Conservation (phyloP, 2,329 filamentous ascomycete species). For the Pseudophaeomoniella oleicola region DNA sequence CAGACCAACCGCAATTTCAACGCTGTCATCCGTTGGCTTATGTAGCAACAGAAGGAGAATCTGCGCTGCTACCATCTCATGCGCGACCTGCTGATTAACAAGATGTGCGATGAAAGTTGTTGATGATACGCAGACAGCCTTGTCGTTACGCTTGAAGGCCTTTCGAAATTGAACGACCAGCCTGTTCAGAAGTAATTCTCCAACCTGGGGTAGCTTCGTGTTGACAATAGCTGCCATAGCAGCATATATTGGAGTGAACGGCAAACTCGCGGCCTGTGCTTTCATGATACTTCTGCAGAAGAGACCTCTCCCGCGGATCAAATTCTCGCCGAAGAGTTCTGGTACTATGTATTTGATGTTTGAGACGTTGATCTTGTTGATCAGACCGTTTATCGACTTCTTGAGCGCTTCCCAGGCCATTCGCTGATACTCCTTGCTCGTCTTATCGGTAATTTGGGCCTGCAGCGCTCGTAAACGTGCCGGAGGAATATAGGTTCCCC, state of each 20-base stretch:
- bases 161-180: conserved; percentile 89
- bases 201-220: conserved; percentile 88
- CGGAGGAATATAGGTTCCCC: conserved; percentile 91
- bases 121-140: conserved; percentile 82
- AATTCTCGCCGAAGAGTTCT: conserved; percentile 87
- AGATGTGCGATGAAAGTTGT: conserved; percentile 92
- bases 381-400: conserved; percentile 95
- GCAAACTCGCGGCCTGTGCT: conserved; percentile 86
- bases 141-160: conserved; percentile 91
- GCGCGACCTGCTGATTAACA: conserved; percentile 88
- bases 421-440: conserved; percentile 90
- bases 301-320: conserved; percentile 77
- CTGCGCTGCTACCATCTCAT: conserved; percentile 86
- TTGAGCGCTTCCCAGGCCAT: conserved; percentile 99
- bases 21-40: conserved; percentile 92
- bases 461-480: conserved; percentile 81
- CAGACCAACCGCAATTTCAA: conserved; percentile 90
- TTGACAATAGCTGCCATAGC: conserved; percentile 95
- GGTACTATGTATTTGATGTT: conserved; percentile 98
- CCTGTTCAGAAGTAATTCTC: conserved; percentile 74
- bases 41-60: conserved; percentile 83
- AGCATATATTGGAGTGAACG: conserved; percentile 92
- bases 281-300: conserved; percentile 98
- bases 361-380: conserved; percentile 97
- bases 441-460: conserved; percentile 93